Base-by-base conservation (phyloP, 768 basidiomycete genomes). In the Leccinum variicolor region DNA sequence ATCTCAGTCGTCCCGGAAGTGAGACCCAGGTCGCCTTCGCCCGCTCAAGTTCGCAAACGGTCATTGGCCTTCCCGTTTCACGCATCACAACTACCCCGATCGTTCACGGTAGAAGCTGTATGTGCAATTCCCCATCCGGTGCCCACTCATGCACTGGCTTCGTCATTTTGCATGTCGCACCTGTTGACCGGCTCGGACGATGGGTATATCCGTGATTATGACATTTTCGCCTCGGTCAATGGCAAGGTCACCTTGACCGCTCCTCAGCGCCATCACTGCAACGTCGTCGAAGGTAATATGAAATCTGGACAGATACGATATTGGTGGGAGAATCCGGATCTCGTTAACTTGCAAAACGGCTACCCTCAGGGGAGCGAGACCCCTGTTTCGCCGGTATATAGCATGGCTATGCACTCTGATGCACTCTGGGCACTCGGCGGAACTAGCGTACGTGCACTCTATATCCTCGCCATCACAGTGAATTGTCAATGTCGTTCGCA, bases 401-500 rank as follows among this genome's bases (percentile, higher is more conserved):
- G 93, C 66, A 78, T 99, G 68, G 85, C 85, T 9, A 87, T 94
- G 78, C 94, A 98, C 55, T 87, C 89, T 3, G 94, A 98, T 71
- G 97, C 92, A 13, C 75, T 99, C 9, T 99, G 94, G 94, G 81
- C 88, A 17, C 77, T 98, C 56, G 86, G 90, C 23, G 97, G 97
- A 14, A 90, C 88, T 34, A 83, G 91, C 65, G 94, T 95, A 73
- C 61, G 86, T 74, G 61, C 56, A 54, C 36, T 54, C 28, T 61
- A 55, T 57, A 53, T 57, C 58, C 31, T 60, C 58, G 43, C 36
- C 7, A 23, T 67, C 65, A 60, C 62, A 50, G 56, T 60, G 51
- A 61, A 64, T 47, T n/a, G 41, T 53, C 62, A 60, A 58, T 56
- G 58, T 62, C 45, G 61, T 62, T 28, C 34, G 56, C 56, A 96